Conservation (phyloP, 345 rosid species). For the Hibiscus tridactylites region DNA sequence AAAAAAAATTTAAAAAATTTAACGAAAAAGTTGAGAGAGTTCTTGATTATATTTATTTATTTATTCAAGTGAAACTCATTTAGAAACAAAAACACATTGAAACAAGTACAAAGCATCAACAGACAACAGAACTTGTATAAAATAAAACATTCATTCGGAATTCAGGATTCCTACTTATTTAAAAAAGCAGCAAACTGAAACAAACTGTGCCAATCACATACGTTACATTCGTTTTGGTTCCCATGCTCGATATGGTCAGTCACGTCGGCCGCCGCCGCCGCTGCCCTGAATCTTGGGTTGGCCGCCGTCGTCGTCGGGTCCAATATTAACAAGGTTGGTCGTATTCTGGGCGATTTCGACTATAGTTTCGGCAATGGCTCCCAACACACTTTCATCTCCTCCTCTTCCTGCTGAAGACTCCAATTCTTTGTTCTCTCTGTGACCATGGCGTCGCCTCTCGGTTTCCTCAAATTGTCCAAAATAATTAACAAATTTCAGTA, state of each 20-base stretch:
- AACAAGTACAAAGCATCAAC: no score
- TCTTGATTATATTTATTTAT: no score
- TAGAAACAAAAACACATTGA: no score
- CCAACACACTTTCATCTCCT: constrained; percentile 17
- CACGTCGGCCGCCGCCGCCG: no score
- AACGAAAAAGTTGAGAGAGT: no score
- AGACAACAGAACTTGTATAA: no score
- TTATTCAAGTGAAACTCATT: no score
- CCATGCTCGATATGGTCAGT: not conserved
- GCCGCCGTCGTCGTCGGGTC: constrained; percentile 5
- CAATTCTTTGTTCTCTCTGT: not conserved
- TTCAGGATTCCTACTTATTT: not conserved
- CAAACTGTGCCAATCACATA: no score
- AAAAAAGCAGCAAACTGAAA: not conserved
- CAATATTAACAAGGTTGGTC: constrained; percentile 35
- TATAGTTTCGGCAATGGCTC: constrained; percentile 72
- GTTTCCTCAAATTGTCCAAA: not conserved
- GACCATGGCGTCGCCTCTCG: not conserved
- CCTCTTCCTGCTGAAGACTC: no score
- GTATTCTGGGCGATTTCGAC: constrained; percentile 60
- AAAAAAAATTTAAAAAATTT: no score
- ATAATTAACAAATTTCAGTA: not conserved
- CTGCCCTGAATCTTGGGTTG: constrained; percentile 4
- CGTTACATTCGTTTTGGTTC: no score
- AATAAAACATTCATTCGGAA: no score